Conservation (phyloP, 2,329 filamentous ascomycete species). For the Passalora sequoiae region DNA sequence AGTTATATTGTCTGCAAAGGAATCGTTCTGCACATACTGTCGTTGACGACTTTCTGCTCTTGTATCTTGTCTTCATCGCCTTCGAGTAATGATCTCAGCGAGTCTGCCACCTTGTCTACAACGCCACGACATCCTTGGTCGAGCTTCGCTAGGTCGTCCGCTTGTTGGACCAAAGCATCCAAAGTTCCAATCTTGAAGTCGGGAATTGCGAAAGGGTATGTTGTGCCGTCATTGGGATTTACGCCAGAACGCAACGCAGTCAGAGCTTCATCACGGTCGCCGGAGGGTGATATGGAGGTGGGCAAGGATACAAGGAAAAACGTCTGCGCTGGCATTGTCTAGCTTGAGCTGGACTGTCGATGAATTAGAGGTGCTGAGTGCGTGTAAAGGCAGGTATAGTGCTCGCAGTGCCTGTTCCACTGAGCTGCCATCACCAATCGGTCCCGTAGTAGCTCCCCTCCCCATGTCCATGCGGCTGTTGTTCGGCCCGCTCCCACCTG, state of each 20-base stretch:
- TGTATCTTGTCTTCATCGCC: slow-evolving; percentile 76
- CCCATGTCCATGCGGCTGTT: slow-evolving; percentile 80
- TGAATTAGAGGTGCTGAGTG: no score
- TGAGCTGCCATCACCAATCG: no score
- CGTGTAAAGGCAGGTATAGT: no score
- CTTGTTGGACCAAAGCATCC: slow-evolving; percentile 90
- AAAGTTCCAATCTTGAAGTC: slow-evolving; percentile 97
- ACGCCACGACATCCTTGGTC: slow-evolving; percentile 73
- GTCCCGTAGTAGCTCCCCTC: no score
- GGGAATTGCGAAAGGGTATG: slow-evolving; percentile 74
- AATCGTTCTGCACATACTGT: slow-evolving; percentile 59
- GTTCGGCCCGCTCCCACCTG: no score
- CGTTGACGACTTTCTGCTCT: slow-evolving; percentile 88
- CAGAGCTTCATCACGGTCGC: slow-evolving; percentile 75
- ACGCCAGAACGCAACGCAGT: slow-evolving; percentile 68
- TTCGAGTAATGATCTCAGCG: slow-evolving; percentile 74
- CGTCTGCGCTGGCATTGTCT: slow-evolving; percentile 43
- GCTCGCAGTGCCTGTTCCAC: no score
- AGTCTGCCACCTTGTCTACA: slow-evolving; percentile 82
- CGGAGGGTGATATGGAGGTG: slow-evolving; percentile 75
- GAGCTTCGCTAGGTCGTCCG: slow-evolving; percentile 88
- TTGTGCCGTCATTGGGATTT: slow-evolving; percentile 66
- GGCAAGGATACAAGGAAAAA: slow-evolving; percentile 91
- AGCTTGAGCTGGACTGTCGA: no score
- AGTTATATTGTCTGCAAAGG: background rate